Evolutionary conservation across 2,329 filamentous ascomycete species (phyloP), one percentile per base, ranked within the genome.

Genomic region (Penicillium sp.): DNA sequence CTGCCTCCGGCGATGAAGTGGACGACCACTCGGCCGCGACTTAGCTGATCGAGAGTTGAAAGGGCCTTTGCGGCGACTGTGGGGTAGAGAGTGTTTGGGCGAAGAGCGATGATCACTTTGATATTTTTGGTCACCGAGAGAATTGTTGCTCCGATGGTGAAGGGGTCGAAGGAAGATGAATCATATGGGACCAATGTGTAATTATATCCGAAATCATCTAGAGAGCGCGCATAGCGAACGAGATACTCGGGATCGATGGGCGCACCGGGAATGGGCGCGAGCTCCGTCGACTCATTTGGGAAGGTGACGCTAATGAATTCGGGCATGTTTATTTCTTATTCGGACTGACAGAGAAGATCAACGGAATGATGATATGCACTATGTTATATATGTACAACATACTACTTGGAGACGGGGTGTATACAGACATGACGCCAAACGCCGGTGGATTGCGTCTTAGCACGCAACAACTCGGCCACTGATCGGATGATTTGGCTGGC

Each of bases 1-100:
- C 77, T 84, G 45, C 83, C 83, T 27, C 83, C 83, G 0, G 83
- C 83, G 57, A 86, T 86, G 63, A 86, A 84, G 61, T 86, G 83
- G 10, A 85, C 83, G 0, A 86, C 83, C 4, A 78, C 83, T 9
- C 83, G 79, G 7, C 83, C 83, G 3, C 67, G 70, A 65, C 80
- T 81, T 24, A 86, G 79, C 57, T 85, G 83, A 58, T 85, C 83
- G 0, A 86, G 78, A 0, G 83, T 86, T 2, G 83, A 82, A 1
- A 86, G 77, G 3, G 81, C 79, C 67, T 85, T 86, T 40, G 83
- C 83, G 0, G 83, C 83, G 0, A 85, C 83, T 1, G 83, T 86
- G 4, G 83, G 83, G 62, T 83, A 85, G 7, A 86, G 64, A 0
- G 82, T 85, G 72, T 86, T 86, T 29, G 83, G 83, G 1, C 83